phyloP scores from a whole-genome alignment of 2,329 filamentous ascomycete species.

The Mollisia scopiformis region DNA sequence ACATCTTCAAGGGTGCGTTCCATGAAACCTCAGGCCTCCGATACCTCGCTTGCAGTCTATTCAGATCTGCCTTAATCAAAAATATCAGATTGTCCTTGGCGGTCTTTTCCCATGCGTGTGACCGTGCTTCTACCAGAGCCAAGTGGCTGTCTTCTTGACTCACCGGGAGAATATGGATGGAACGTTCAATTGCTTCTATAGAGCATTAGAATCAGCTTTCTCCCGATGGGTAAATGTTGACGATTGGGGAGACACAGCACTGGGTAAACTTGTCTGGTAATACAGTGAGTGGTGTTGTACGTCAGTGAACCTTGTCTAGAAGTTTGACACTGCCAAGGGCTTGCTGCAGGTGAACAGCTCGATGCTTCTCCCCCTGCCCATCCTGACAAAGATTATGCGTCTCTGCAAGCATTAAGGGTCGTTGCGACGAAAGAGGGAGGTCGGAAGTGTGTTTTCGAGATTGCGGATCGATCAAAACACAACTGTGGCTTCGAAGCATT shows the following conservation, averaged over 20 bases:
- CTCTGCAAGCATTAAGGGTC: not conserved
- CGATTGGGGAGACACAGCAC: not conserved
- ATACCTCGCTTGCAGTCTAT: not conserved
- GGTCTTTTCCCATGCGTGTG: not conserved
- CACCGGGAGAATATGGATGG: conserved; percentile 2
- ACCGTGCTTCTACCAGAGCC: not conserved
- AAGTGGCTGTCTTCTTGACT: not conserved
- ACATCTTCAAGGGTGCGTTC: not conserved
- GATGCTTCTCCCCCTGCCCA: not conserved
- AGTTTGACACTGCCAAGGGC: not conserved
- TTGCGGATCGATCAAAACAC: conserved; percentile 1
- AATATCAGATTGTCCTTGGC: not conserved
- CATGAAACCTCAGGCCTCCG: not conserved
- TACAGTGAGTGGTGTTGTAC: too few relatives aligned
- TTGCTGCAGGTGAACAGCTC: conserved; percentile 10
- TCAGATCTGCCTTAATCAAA: conserved; percentile 6
- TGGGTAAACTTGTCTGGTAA: conserved; percentile 4
- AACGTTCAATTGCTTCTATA: not conserved
- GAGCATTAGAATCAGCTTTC: not conserved
- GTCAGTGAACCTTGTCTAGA: conserved; percentile 2
- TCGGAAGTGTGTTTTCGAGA: not conserved
- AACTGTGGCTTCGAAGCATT: not conserved
- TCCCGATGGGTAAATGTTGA: not conserved
- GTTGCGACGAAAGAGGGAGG: not conserved
- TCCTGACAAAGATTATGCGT: not conserved